Base-by-base conservation (phyloP, 2,329 filamentous ascomycete genomes). In the Penicillium sp. region DNA sequence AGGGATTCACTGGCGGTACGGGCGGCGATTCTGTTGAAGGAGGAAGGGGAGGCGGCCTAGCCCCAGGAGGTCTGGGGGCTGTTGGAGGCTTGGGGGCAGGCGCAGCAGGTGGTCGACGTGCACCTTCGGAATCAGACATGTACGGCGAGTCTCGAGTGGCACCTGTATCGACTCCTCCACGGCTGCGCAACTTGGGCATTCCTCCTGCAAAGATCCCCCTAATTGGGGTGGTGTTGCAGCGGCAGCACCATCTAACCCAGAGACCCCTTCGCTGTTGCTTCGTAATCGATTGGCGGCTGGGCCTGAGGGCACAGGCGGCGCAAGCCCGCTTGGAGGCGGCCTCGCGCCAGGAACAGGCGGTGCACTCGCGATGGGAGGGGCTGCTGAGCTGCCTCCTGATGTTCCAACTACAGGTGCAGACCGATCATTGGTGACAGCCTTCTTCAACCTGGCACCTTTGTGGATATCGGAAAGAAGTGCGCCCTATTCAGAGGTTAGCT, bases 141-240 rank as follows among this genome's bases (percentile, higher is more conserved):
- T 93, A 93, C 56, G 90, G 85, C 30, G 90, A 84, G 60, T 85
- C 85, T 58, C 79, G 79, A 61, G 82, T 85, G 61, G 88, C 88
- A 70, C 86, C 89, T 1, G 89, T 93, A 72, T 91, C 83, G 55
- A 93, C 79, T 36, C 88, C 88, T 44, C 90, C 92, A 52, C 91
- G 89, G 78, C 95, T 97, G 72, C 90, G 89, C 67, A 99, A 72
- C 76, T 97, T 97, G 2, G 94, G 94, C 84, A 97, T 97, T 35
- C 93, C 94, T 34, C 91, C 92, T 1, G 90, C 91, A 69, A 99
- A 96, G 26, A 99, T 74, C 94, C 94, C 29, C 80, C 93, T 10
- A 97, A 74, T 70, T 97, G 93, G 44, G 90, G 84, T 18, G 84
- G 74, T 19, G 87, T 83, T 62, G 73, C 68, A 50, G 69, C 70